Base-by-base conservation (phyloP, 2,329 filamentous ascomycete genomes). In the Cytospora leucostoma region DNA sequence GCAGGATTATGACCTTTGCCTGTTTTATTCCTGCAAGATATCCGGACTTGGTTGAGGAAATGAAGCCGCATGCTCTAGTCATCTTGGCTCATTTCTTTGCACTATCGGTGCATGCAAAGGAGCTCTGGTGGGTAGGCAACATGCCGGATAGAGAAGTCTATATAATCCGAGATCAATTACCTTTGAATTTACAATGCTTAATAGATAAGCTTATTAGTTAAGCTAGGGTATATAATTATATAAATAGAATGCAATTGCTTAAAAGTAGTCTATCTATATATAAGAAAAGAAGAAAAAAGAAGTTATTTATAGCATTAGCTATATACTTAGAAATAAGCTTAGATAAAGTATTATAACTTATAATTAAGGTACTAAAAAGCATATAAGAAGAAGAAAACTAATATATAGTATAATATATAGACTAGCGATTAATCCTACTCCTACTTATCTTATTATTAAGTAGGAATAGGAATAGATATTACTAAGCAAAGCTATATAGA, bases 81-180 rank as follows among this genome's bases (percentile, higher is more conserved):
- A 62, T 72, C 47, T 62, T 72, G 51, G 70, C 68, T 10, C 66
- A 70, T 52, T 70, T 68, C 44, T 72, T 72, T 11, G 68, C 67
- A 19, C 40, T 62, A 32, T 44, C 53, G 5, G 52, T 19, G 15
- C 44, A 19, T 21, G 59, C 59, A 12, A 27, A 44, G 32, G 44
- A 56, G n/a, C 34, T 62, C 17, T 62, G 59, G 59, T 62, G 59
- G 59, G 44, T 62, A 2, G 59, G 59, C 2, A 12, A 51, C 32
- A 62, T 27, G 27, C 21, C 59, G 7, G 4, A 21, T 17, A 53
- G 59, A 7, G 59, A 62, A 44, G 53, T 62, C 27, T 35, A 57
- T 21, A 53, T 40, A 12, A 62, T 62, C 21, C n/a, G 38, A 38
- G 52, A 55, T 37, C 33, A 55, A 15, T n/a, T 38, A 19, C 52